phyloP scores from a whole-genome alignment of 495 filamentous ascomycete species.

The Articulospora tetracladia region DNA sequence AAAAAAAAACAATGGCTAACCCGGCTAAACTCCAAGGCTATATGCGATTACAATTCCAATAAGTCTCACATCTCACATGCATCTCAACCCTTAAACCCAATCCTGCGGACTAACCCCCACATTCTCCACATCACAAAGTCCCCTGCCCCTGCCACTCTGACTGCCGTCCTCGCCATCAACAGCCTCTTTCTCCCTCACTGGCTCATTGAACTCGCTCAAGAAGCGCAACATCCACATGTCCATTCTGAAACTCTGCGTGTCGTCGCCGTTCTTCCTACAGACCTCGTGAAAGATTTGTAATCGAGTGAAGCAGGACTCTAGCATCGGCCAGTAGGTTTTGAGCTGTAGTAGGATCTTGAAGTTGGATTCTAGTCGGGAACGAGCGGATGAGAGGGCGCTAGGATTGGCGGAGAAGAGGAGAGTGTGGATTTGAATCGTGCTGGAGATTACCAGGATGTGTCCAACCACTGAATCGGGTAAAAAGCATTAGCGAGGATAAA shows the following conservation, averaged over 20 bases:
- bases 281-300: slow-evolving; percentile 35
- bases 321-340: slow-evolving; percentile 32
- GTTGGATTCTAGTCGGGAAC: slow-evolving; percentile 31
- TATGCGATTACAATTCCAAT: too few relatives aligned
- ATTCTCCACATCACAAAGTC: slow-evolving; percentile 14
- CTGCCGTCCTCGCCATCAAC: not conserved
- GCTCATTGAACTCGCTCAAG: slow-evolving; percentile 30
- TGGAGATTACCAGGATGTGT: slow-evolving; percentile 38
- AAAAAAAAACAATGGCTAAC: too few relatives aligned
- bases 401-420: slow-evolving; percentile 30
- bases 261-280: slow-evolving; percentile 30
- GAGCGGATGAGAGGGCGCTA: slow-evolving; percentile 19
- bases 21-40: too few relatives aligned
- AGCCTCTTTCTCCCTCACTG: slow-evolving; percentile 22
- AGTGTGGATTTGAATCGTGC: slow-evolving; percentile 38
- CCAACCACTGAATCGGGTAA: slow-evolving; percentile 37
- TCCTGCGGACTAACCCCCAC: slow-evolving; percentile 18
- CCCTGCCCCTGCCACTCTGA: not conserved
- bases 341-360: slow-evolving; percentile 33
- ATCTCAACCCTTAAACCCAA: slow-evolving; percentile 41
- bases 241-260: slow-evolving; percentile 31
- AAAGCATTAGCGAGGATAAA: too few relatives aligned
- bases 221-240: slow-evolving; percentile 41
- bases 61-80: too few relatives aligned
- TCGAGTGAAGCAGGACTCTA: slow-evolving; percentile 31